Conservation (phyloP, 495 filamentous ascomycete genomes). For the Annulohypoxylon nitens region DNA sequence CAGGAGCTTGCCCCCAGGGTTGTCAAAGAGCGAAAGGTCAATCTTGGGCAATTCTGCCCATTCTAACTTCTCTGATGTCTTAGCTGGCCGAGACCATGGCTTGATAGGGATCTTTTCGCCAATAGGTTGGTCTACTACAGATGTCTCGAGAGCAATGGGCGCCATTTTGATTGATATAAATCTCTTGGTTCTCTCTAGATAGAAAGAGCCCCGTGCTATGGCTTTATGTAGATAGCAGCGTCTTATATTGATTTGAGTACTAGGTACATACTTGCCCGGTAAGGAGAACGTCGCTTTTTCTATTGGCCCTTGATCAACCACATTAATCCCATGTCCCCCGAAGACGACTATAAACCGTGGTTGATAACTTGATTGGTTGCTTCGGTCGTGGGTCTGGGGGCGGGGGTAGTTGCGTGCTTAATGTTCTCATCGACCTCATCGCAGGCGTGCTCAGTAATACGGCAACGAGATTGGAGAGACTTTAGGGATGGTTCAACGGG, state of each 20-base stretch:
- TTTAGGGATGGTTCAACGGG: constrained; percentile 5
- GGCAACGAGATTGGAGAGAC: constrained; percentile 19
- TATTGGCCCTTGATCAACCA: neutral
- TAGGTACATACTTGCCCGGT: neutral
- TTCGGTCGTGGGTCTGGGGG: constrained; percentile 4
- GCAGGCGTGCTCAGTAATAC: constrained; percentile 26
- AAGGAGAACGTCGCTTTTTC: neutral
- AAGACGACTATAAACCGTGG: neutral
- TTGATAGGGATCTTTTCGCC: constrained; percentile 47
- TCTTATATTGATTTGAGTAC: constrained; percentile 14
- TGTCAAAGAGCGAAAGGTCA: constrained; percentile 63
- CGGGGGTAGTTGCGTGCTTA: constrained; percentile 44
- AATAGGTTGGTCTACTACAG: constrained; percentile 22
- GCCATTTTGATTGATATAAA: constrained; percentile 47
- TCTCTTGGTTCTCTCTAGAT: neutral
- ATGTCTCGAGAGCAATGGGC: constrained; percentile 50
- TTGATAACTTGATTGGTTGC: constrained; percentile 24
- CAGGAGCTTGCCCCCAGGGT: constrained; percentile 64
- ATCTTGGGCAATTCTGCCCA: constrained; percentile 69
- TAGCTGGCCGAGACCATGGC: constrained; percentile 56
- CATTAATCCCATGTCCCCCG: constrained; percentile 1
- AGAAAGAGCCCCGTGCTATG: neutral
- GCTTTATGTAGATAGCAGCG: neutral
- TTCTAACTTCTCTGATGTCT: constrained; percentile 54
- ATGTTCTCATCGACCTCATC: constrained; percentile 44